A percentile compares a stretch with the other conserved stretches of the same genome.
phyloP scores from a whole-genome alignment of 1,284 basidiomycete species.

The Papiliotrema flavescens region DNA sequence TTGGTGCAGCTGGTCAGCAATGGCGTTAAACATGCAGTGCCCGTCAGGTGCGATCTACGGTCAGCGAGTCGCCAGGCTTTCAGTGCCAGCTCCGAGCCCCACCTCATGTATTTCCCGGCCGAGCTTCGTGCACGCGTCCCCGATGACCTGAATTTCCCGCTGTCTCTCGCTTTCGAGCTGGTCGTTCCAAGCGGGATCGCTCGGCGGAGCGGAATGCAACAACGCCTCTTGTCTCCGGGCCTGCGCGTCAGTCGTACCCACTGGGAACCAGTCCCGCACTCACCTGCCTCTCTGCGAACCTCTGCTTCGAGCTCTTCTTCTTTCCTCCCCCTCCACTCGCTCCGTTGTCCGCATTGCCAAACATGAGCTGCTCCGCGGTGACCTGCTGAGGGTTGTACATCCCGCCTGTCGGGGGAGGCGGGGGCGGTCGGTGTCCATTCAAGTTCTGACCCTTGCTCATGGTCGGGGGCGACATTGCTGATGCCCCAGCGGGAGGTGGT shows the following conservation, averaged over 20 bases:
- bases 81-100: conserved; percentile 16
- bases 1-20: conserved; percentile 68
- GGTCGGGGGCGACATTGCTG: background rate
- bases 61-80: background rate
- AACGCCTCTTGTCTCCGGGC: conserved; percentile 70
- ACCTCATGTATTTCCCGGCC: conserved; percentile 70
- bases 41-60: conserved; percentile 85
- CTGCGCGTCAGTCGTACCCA: conserved; percentile 48
- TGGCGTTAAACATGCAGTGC: conserved; percentile 88
- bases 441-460: too few relatives aligned
- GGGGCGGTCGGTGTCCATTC: background rate
- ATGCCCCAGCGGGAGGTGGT: background rate
- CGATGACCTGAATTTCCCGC: conserved; percentile 70
- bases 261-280: background rate
- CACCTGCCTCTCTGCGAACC: conserved; percentile 77
- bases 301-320: conserved; percentile 63
- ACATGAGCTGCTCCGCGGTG: conserved; percentile 4
- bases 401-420: conserved; percentile 3
- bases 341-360: conserved; percentile 1
- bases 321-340: conserved; percentile 46
- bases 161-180: conserved; percentile 64
- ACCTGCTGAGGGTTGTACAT: conserved; percentile 6
- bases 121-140: conserved; percentile 63
- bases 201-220: conserved; percentile 58
- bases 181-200: conserved; percentile 64